Conservation (phyloP, 331 rosid species). For the Phaseolus coccineus region DNA sequence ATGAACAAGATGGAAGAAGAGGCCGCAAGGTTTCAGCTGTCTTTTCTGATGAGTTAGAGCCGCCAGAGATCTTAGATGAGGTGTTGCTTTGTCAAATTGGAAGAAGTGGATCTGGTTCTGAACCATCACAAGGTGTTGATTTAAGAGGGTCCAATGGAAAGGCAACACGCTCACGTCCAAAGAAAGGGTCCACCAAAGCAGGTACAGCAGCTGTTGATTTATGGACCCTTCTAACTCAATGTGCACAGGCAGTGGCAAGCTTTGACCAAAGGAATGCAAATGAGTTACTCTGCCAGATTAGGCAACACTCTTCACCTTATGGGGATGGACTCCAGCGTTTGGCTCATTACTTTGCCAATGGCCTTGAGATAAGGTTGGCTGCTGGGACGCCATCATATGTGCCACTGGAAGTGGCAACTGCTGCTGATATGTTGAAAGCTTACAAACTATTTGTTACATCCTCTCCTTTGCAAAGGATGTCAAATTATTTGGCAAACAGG, state of each 20-base stretch:
- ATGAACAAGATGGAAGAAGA: conserved; percentile 65
- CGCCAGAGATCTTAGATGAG: conserved; percentile 69
- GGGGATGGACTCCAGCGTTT: conserved; percentile 84
- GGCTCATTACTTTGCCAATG: conserved; percentile 80
- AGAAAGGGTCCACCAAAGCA: conserved; percentile 55
- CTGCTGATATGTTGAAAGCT: conserved; percentile 77
- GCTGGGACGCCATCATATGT: conserved; percentile 60
- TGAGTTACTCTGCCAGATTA: conserved; percentile 67
- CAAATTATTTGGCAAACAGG: conserved; percentile 54
- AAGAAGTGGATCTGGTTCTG: not conserved
- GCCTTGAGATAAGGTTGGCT: conserved; percentile 75
- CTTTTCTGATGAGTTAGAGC: conserved; percentile 53
- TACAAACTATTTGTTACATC: conserved; percentile 62
- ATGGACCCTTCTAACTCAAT: conserved; percentile 74
- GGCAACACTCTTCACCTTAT: conserved; percentile 66
- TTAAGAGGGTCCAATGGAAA: conserved; percentile 49
- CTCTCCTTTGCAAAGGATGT: conserved; percentile 72
- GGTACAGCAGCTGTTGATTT: conserved; percentile 62
- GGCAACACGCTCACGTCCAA: conserved; percentile 48
- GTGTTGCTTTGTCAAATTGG: conserved; percentile 59
- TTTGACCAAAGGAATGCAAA: conserved; percentile 71
- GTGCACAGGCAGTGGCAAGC: conserved; percentile 82
- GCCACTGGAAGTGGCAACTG: conserved; percentile 48
- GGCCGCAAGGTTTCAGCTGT: conserved; percentile 70
- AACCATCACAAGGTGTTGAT: conserved; percentile 39